A percentile compares a stretch with the other conserved stretches of the same genome.
These are phyloP conservation scores for Rubus idaeus DNA, from an alignment of 306 rosid species.

Conservation along the genomic window DNA sequence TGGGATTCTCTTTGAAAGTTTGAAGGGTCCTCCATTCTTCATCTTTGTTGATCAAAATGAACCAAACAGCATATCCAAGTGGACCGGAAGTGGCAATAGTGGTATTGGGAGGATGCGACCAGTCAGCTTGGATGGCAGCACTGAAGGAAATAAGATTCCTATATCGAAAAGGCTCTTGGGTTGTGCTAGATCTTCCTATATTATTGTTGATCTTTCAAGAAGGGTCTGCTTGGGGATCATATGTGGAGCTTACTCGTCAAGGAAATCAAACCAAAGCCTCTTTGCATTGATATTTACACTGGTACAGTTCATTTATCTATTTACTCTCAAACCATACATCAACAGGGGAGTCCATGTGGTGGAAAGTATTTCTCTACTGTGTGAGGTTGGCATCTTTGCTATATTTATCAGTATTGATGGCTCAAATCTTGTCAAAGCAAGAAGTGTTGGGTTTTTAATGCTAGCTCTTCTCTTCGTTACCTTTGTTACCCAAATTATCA, in stretches of 20 bases:
- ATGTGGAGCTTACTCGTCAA: constrained; percentile 49
- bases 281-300: constrained; percentile 47
- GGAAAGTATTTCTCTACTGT: constrained; percentile 53
- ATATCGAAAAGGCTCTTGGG: constrained; percentile 42
- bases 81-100: constrained; percentile 37
- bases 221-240: constrained; percentile 55
- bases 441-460: constrained; percentile 35
- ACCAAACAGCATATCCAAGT: constrained; percentile 36
- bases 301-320: constrained; percentile 45
- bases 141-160: constrained; percentile 41
- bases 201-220: constrained; percentile 49
- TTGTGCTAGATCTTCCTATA: constrained; percentile 49
- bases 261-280: constrained; percentile 43
- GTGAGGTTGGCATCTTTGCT: constrained; percentile 48
- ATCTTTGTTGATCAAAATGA: constrained; percentile 43
- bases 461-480: constrained; percentile 44
- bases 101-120: constrained; percentile 39
- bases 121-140: constrained; percentile 44
- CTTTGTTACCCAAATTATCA: constrained; percentile 47
- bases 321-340: constrained; percentile 50
- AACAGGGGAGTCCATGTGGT: constrained; percentile 49
- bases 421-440: constrained; percentile 30
- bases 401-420: constrained; percentile 27
- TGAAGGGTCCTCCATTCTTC: constrained; percentile 46
- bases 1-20: constrained; percentile 56